phyloP scores from a whole-genome alignment of 768 basidiomycete species.

The Hemileccinum impolitum region DNA sequence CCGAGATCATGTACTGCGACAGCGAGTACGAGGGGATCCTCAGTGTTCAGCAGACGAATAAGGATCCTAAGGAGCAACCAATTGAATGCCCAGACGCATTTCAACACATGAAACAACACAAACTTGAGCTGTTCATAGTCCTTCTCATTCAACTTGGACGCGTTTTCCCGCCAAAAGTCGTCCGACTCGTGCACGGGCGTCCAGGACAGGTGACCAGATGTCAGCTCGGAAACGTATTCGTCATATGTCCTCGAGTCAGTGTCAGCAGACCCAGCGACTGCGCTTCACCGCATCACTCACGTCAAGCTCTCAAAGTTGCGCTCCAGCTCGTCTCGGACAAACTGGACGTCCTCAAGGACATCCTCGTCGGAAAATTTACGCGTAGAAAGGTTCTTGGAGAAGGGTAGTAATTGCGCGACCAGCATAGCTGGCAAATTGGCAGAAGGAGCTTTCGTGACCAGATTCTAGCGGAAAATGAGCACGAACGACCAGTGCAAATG shows the following conservation, averaged over 20 bases:
- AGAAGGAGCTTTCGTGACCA: slow-evolving; percentile 82
- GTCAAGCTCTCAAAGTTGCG: slow-evolving; percentile 85
- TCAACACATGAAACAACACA: neutral
- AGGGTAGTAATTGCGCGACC: slow-evolving; percentile 81
- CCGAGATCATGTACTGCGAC: slow-evolving; percentile 94
- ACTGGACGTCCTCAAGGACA: slow-evolving; percentile 86
- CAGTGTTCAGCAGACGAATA: slow-evolving; percentile 62
- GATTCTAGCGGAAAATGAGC: slow-evolving; percentile 50
- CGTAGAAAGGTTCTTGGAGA: slow-evolving; percentile 74
- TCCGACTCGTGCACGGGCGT: slow-evolving; percentile 95
- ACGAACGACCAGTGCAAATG: slow-evolving; percentile 5
- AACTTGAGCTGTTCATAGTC: slow-evolving; percentile 86
- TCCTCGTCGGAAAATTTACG: slow-evolving; percentile 97
- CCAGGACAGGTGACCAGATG: slow-evolving; percentile 91
- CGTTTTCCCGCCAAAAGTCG: slow-evolving; percentile 98
- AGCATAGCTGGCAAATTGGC: slow-evolving; percentile 94
- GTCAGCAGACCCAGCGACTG: slow-evolving; percentile 1
- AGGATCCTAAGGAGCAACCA: slow-evolving; percentile 52
- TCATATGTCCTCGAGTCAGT: slow-evolving; percentile 75
- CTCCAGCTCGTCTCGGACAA: slow-evolving; percentile 82
- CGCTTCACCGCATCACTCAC: slow-evolving; percentile 42
- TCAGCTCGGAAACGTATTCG: slow-evolving; percentile 89
- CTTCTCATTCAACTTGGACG: slow-evolving; percentile 77
- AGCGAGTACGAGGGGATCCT: slow-evolving; percentile 76
- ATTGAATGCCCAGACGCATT: neutral